Percentiles rank a stretch among this genome's conserved stretches.
These are phyloP conservation scores for Apiotrichum veenhuisii DNA, from an alignment of 1,284 basidiomycete species.

Conservation along the genomic window DNA sequence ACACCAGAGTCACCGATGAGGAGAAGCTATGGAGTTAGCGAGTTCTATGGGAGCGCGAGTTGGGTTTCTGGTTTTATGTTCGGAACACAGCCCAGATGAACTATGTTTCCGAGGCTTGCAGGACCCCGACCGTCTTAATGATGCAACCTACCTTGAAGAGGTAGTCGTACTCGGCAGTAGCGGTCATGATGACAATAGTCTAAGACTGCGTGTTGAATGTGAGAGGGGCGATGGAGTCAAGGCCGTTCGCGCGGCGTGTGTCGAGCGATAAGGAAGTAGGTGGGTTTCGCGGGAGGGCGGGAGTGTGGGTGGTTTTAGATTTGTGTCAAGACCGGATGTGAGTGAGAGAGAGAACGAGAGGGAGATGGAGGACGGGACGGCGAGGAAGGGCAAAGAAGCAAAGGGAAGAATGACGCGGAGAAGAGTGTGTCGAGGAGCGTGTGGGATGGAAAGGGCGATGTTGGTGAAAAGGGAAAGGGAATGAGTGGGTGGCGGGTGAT, in stretches of 20 bases:
- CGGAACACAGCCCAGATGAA: not conserved
- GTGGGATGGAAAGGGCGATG: not conserved
- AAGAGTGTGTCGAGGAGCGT: not conserved
- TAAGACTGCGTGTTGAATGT: not conserved
- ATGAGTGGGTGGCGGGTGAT: not conserved
- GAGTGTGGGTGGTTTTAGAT: too few species aligned
- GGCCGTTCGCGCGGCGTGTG: too few species aligned
- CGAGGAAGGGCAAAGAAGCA: too few species aligned
- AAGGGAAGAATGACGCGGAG: too few species aligned
- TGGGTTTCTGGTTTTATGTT: not conserved
- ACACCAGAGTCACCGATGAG: constrained; percentile 81
- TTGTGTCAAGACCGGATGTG: too few species aligned
- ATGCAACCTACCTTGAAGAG: constrained; percentile 68
- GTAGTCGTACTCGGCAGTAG: constrained; percentile 89
- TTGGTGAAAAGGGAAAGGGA: not conserved
- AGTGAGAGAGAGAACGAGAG: too few species aligned
- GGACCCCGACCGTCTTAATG: not conserved
- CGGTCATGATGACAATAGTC: constrained; percentile 25
- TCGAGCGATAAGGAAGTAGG: too few species aligned
- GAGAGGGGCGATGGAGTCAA: too few species aligned
- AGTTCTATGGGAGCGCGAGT: not conserved
- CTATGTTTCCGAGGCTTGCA: not conserved
- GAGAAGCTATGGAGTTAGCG: constrained; percentile 55
- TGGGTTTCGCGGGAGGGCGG: too few species aligned
- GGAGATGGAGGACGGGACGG: too few species aligned